These are phyloP conservation scores for Onygena corvina DNA, from an alignment of 2,329 filamentous ascomycete species.

Conservation along the genomic window DNA sequence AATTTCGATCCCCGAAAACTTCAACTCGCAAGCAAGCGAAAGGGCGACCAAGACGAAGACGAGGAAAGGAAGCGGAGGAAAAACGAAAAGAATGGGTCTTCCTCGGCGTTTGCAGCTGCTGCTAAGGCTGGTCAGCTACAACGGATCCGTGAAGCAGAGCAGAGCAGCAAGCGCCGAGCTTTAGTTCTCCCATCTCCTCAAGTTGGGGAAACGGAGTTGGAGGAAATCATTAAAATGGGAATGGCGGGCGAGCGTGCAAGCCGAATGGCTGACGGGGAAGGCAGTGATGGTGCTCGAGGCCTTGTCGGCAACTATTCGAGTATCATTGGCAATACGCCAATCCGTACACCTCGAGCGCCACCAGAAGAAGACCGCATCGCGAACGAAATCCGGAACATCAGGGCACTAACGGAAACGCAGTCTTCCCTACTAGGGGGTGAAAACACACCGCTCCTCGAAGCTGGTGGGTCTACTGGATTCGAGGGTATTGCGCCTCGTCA, in stretches of 20 bases:
- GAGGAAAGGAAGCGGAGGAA: constrained; percentile 73
- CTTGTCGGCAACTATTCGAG: constrained; percentile 77
- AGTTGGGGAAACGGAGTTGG: constrained; percentile 81
- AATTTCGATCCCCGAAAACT: constrained; percentile 88
- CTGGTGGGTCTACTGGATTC: constrained; percentile 71
- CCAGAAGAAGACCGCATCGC: constrained; percentile 91
- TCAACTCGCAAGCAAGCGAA: constrained; percentile 78
- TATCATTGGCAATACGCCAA: constrained; percentile 70
- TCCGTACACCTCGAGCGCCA: constrained; percentile 80
- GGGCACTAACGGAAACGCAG: constrained; percentile 81
- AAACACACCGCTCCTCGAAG: constrained; percentile 78
- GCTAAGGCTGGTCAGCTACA: constrained; percentile 90
- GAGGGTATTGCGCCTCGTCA: constrained; percentile 70
- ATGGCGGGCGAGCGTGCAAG: constrained; percentile 82
- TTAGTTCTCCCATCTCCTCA: constrained; percentile 81
- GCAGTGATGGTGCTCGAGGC: constrained; percentile 74
- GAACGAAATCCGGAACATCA: constrained; percentile 91
- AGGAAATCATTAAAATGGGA: constrained; percentile 98
- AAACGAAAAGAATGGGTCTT: constrained; percentile 70
- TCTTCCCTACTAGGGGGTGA: constrained; percentile 88
- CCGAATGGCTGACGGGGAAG: constrained; percentile 59
- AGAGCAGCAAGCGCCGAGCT: constrained; percentile 79
- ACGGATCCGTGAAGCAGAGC: constrained; percentile 87
- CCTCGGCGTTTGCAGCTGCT: constrained; percentile 70
- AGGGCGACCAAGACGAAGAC: constrained; percentile 77